Conservation (phyloP, 495 filamentous ascomycete genomes). For the Lasiosphaeria miniovina region DNA sequence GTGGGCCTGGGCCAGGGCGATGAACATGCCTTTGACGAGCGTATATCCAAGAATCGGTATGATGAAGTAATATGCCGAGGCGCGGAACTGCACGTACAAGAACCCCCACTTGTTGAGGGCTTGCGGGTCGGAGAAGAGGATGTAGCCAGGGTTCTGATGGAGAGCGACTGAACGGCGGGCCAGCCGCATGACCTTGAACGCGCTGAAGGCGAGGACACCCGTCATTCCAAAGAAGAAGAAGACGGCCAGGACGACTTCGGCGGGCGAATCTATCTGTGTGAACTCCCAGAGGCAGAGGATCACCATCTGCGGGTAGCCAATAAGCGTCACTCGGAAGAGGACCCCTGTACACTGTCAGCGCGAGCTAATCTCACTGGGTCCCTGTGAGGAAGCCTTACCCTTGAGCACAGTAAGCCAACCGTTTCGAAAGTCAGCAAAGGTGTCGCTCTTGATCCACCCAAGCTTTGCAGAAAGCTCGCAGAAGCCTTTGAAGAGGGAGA, state of each 20-base stretch:
- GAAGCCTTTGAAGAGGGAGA: conserved; percentile 73
- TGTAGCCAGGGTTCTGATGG: conserved; percentile 97
- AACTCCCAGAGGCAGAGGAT: conserved; percentile 95
- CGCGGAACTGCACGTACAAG: conserved; percentile 95
- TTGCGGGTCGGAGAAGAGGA: conserved; percentile 90
- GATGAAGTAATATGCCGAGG: conserved; percentile 96
- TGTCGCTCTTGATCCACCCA: conserved; percentile 78
- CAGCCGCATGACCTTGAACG: conserved; percentile 83
- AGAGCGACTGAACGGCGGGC: conserved; percentile 83
- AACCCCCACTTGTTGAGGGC: conserved; percentile 98
- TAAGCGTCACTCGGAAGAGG: conserved; percentile 83
- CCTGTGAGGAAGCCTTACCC: conserved; percentile 15
- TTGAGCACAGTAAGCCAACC: conserved; percentile 60
- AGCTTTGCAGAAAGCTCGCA: conserved; percentile 67
- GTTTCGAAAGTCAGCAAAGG: conserved; percentile 90
- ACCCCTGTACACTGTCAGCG: conserved; percentile 60
- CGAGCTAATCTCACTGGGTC: conserved; percentile 14
- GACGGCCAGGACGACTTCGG: conserved; percentile 81
- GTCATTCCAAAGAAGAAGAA: conserved; percentile 86
- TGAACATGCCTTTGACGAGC: conserved; percentile 85
- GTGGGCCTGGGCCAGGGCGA: conserved; percentile 72
- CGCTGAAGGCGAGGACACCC: conserved; percentile 78
- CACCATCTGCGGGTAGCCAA: conserved; percentile 90
- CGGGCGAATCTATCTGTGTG: conserved; percentile 78
- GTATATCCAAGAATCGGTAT: conserved; percentile 77